Conservation (phyloP, 2,329 filamentous ascomycete genomes). For the Cylindrodendrum hubeiense region DNA sequence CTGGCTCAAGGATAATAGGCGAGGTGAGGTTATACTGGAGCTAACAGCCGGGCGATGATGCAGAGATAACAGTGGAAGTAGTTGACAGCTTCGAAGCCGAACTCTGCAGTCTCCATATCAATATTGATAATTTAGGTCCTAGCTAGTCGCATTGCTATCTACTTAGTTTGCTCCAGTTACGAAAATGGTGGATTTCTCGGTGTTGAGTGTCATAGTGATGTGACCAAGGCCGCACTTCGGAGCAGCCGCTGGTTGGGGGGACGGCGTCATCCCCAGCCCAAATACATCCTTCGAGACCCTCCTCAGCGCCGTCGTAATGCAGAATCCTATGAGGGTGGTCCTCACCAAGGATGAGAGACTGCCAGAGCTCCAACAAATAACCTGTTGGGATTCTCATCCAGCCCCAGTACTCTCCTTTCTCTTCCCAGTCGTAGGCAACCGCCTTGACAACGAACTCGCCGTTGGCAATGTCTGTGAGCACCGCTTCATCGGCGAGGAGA, state of each 20-base stretch:
- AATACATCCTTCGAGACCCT: constrained; percentile 14
- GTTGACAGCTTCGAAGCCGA: not conserved
- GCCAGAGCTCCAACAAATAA: constrained; percentile 27
- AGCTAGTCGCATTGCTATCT: too few species aligned
- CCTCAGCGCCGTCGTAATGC: not conserved
- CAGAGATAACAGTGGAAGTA: not conserved
- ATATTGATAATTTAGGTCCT: too few species aligned
- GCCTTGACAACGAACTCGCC: constrained; percentile 11
- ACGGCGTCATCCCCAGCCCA: constrained; percentile 9
- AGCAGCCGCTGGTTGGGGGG: not conserved
- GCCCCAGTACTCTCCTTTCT: not conserved
- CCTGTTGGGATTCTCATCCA: constrained; percentile 21
- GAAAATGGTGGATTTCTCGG: too few species aligned
- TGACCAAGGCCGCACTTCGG: not conserved
- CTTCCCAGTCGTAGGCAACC: not conserved
- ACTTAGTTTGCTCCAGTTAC: too few species aligned
- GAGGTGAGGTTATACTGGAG: not conserved
- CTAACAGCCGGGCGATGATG: not conserved
- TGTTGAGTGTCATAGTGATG: not conserved
- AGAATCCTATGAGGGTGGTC: not conserved
- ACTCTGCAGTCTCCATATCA: not conserved
- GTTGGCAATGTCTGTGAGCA: constrained; percentile 11
- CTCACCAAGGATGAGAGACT: not conserved
- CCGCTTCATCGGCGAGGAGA: constrained; percentile 17
- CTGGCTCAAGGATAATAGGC: not conserved